phyloP scores from a whole-genome alignment of 148 eudicot species.

The Fagopyrum esculentum region DNA sequence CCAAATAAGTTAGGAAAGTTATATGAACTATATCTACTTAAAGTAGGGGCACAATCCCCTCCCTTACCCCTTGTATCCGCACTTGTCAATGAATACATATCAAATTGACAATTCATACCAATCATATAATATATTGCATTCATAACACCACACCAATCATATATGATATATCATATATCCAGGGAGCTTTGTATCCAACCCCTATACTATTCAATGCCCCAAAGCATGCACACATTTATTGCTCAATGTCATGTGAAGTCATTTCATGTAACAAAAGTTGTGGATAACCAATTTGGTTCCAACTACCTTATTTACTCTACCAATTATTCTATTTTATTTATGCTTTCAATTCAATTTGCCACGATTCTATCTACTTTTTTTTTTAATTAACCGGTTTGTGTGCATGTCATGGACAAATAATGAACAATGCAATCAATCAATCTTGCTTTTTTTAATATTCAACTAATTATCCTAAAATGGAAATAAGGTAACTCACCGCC shows the following conservation, averaged over 20 bases:
- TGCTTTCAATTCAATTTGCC: neutral
- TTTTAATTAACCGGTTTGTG: too few relatives aligned
- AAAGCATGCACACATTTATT: neutral
- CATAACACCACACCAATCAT: neutral
- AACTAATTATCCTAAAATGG: neutral
- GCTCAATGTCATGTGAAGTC: neutral
- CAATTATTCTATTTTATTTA: neutral
- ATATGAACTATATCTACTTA: too few relatives aligned
- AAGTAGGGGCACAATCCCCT: too few relatives aligned
- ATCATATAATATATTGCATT: neutral
- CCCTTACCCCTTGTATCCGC: too few relatives aligned
- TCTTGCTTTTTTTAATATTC: too few relatives aligned
- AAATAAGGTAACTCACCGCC: conserved; percentile 36
- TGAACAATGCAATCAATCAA: too few relatives aligned
- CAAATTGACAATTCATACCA: neutral
- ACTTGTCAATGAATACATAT: too few relatives aligned
- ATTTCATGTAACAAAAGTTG: neutral
- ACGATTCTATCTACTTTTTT: neutral
- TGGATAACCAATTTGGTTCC: neutral
- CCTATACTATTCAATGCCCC: neutral
- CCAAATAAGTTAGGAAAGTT: too few relatives aligned
- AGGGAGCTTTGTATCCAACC: neutral
- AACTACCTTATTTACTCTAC: neutral
- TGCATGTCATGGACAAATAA: too few relatives aligned
- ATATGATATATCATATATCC: neutral